Percentiles rank a stretch among this genome's conserved stretches.
Evolutionary conservation across 2,329 filamentous ascomycete species (phyloP).

Genomic region (Lachnellula cervina): DNA sequence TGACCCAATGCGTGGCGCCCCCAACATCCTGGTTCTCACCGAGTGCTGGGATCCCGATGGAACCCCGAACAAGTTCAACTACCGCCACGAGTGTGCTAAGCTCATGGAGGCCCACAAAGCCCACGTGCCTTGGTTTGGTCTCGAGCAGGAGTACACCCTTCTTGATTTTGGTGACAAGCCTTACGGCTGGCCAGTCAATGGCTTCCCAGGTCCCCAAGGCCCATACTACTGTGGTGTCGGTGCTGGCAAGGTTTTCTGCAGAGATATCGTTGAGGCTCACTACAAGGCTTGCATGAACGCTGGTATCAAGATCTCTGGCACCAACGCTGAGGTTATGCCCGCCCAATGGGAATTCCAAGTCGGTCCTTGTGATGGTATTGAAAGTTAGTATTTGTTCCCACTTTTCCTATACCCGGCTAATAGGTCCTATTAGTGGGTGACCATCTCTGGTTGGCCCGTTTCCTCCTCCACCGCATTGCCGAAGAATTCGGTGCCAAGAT

Average conservation of each 20-base stretch:
- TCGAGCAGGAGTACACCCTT: slow-evolving; percentile 96
- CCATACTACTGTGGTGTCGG: slow-evolving; percentile 99
- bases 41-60: slow-evolving; percentile 95
- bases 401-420: slow-evolving; percentile 20
- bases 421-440: slow-evolving; percentile 66
- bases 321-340: slow-evolving; percentile 98
- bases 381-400: slow-evolving; percentile 49
- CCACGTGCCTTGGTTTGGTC: slow-evolving; percentile 92
- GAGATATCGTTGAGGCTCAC: slow-evolving; percentile 94
- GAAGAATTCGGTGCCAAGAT: slow-evolving; percentile 97
- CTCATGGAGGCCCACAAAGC: slow-evolving; percentile 83
- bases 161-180: slow-evolving; percentile 82
- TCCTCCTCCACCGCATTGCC: slow-evolving; percentile 83
- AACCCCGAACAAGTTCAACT: slow-evolving; percentile 97
- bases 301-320: slow-evolving; percentile 90
- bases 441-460: slow-evolving; percentile 90
- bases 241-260: slow-evolving; percentile 93
- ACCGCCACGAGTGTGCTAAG: slow-evolving; percentile 84
- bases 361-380: slow-evolving; percentile 81
- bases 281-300: slow-evolving; percentile 83
- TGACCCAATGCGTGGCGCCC: slow-evolving; percentile 82
- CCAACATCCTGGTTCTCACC: slow-evolving; percentile 90
- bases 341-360: slow-evolving; percentile 99
- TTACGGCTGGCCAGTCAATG: slow-evolving; percentile 82
- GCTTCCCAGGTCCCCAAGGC: slow-evolving; percentile 77